Conservation (phyloP, 805 yeast genomes). For the Debaryomyces maramus region DNA sequence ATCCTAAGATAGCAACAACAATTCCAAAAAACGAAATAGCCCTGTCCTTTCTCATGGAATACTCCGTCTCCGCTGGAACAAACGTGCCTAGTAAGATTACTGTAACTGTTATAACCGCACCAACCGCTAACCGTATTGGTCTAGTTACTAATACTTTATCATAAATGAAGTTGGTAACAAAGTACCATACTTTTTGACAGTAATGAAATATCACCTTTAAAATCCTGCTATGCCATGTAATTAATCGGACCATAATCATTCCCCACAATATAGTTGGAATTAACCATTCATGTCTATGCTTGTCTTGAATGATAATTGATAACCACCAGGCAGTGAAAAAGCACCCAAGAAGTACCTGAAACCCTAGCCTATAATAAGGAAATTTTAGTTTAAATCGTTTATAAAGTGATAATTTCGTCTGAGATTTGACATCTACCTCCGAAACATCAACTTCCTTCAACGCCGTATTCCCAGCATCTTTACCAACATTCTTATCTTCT, state of each 20-base stretch:
- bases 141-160: slow-evolving; percentile 41
- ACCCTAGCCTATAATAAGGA: slow-evolving; percentile 16
- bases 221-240: slow-evolving; percentile 48
- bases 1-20: slow-evolving; percentile 44
- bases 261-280: slow-evolving; percentile 57
- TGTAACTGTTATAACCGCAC: slow-evolving; percentile 44
- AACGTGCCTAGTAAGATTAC: slow-evolving; percentile 57
- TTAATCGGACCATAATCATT: slow-evolving; percentile 49
- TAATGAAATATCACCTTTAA: slow-evolving; percentile 19
- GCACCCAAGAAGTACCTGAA: slow-evolving; percentile 28
- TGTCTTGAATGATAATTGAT: slow-evolving; percentile 50
- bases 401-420: neutral
- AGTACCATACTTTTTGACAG: slow-evolving; percentile 30
- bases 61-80: slow-evolving; percentile 46
- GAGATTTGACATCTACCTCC: neutral
- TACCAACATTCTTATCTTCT: neutral
- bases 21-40: slow-evolving; percentile 60
- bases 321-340: slow-evolving; percentile 60
- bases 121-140: slow-evolving; percentile 41
- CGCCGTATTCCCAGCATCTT: neutral
- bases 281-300: slow-evolving; percentile 53
- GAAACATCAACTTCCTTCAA: neutral
- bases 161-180: slow-evolving; percentile 33
- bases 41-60: slow-evolving; percentile 51
- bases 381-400: slow-evolving; percentile 12